Base-by-base conservation (phyloP, 208 protist species). In the Trypanosoma caninum region DNA sequence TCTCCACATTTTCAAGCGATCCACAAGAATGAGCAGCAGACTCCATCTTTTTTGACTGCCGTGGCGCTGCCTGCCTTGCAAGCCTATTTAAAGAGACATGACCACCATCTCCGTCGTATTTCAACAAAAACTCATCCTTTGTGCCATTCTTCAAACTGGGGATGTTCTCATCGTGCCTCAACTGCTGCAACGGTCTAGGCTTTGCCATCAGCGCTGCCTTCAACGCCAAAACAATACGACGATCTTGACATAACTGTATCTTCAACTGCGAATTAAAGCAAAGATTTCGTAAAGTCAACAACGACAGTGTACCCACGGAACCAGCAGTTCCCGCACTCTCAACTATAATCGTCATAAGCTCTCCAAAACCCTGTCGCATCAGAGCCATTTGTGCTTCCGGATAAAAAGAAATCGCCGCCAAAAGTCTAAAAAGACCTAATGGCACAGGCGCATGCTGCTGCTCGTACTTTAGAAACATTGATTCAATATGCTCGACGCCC, bases 261-360 rank as follows among this genome's bases (percentile, higher is more conserved):
- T 94, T 94, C 9, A 91, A 47, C 4, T 56, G 31, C 0, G 64
- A 48, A 33, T 73, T 57, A 65, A 90, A 94, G 67, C 82, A 91
- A 28, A 91, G 42, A 50, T 94, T 91, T 14, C 88, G 88, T 20
- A 94, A 44, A 0, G 59, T 63, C 11, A 94, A 69, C 31, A 91
- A 57, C 8, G 88, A 73, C 16, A 94, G 59, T 20, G 81, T 84
- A 25, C 77, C 72, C 8, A 52, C 45, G 20, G 20, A 14, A 18
- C 40, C 63, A 3, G 59, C 59, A 11, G 65, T 58, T 13, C 60
- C 72, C 9, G 87, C 80, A 14, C 73, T 22, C 47, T 89, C 87
- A 34, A 87, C 33, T n/a, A 93, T 33, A 1, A 87, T 76, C 10
- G 72, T 84, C 60, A 93, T 76, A 2, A 89, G 61, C 46, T 78